Evolutionary conservation across 768 basidiomycete genomes (phyloP), one percentile per base, ranked within the genome.

Genomic region (Epithele typhae): DNA sequence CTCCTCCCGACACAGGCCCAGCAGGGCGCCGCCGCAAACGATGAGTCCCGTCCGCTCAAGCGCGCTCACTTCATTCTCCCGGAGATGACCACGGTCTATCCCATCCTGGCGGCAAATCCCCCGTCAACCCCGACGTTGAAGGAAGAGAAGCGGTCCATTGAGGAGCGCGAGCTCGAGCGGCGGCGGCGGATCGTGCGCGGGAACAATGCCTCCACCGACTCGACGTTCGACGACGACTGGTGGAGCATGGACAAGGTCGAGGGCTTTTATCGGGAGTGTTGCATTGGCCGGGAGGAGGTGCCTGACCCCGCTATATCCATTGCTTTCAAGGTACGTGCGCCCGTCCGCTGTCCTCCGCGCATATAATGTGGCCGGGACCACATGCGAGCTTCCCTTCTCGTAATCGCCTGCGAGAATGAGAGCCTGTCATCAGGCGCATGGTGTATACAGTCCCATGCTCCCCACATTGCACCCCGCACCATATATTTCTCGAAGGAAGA

Each of bases 41-140:
- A 79, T 58, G 71, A 78, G 37, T 64, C 67, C 27, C 79, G 75
- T 57, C 79, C 88, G 10, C 74, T 95, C 52, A 92, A 89, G 60
- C 70, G 89, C 40, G 96, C 94, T 0, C 89, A 95, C 57, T 97
- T 97, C 62, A 88, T 95, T 54, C 71, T 96, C 11, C 90, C 90
- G 0, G 78, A 87, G 55, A 78, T 96, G 56, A 82, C 81, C 25
- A 88, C 87, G 19, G 81, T 93, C 25, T 97, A 98, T 64, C 92
- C 93, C 0, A 94, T 97, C 62, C 87, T 86, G 22, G 81, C 84
- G 1, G 57, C 82, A 14, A 87, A 87, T 42, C 89, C 95, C 6
- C 94, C 94, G 1, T 87, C 81, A 39, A 88, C 82, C 3, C 82
- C 84, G 0, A 76, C 77, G 2, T 70, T 92, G 42, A 82, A 82